phyloP scores from a whole-genome alignment of 2,329 filamentous ascomycete genomes.

The Diaporthe australafricana region DNA sequence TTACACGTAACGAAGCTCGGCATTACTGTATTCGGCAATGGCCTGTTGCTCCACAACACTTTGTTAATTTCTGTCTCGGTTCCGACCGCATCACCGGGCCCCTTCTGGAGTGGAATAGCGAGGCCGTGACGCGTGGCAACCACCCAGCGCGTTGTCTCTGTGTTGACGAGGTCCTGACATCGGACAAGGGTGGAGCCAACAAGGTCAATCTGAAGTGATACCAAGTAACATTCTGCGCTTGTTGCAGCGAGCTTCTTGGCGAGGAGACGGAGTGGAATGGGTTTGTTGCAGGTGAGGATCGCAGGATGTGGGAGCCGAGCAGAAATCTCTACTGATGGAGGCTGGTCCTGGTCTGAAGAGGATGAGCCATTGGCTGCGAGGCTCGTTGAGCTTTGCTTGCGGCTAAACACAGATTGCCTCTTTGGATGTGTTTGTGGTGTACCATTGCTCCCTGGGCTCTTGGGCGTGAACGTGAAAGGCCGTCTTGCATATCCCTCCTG shows the following conservation, averaged over 20 bases:
- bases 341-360: conserved; percentile 46
- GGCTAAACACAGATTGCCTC: conserved; percentile 53
- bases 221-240: conserved; percentile 78
- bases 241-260: conserved; percentile 80
- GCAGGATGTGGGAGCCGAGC: conserved; percentile 88
- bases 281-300: conserved; percentile 89
- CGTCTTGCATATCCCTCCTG: conserved; percentile 89
- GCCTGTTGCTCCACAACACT: conserved; percentile 76
- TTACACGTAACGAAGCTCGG: conserved; percentile 93
- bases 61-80: conserved; percentile 78
- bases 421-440: conserved; percentile 48
- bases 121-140: conserved; percentile 79
- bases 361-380: conserved; percentile 16
- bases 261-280: conserved; percentile 83
- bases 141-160: conserved; percentile 80
- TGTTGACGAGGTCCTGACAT: conserved; percentile 79
- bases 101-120: conserved; percentile 73
- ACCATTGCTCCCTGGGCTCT: conserved; percentile 45
- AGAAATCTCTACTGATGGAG: conserved; percentile 80
- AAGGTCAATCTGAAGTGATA: conserved; percentile 84
- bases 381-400: conserved; percentile 30
- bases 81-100: conserved; percentile 66
- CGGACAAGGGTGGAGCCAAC: conserved; percentile 83
- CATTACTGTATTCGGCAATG: conserved; percentile 86
- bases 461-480: conserved; percentile 67